Conservation (phyloP, 176 grass and related monocot species). For the Aegilops sharonensis region DNA sequence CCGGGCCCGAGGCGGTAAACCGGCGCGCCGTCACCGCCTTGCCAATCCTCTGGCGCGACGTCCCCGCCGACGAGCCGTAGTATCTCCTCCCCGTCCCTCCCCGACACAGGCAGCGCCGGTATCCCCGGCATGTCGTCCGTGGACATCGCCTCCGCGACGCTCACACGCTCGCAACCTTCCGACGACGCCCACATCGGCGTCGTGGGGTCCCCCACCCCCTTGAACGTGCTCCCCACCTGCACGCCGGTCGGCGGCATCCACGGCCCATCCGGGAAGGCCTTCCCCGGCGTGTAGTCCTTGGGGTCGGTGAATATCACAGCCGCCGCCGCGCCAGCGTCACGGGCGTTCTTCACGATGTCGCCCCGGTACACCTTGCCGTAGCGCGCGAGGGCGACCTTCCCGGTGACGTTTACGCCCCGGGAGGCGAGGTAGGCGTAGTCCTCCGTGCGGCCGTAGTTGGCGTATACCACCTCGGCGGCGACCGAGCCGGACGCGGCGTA, state of each 20-base stretch:
- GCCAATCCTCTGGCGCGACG: slow-evolving; percentile 75
- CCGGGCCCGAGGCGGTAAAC: slow-evolving; percentile 72
- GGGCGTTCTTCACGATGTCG: slow-evolving; percentile 73
- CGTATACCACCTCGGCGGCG: slow-evolving; percentile 62
- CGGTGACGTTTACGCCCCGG: slow-evolving; percentile 71
- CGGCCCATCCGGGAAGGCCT: slow-evolving; percentile 62
- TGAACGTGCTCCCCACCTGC: slow-evolving; percentile 70
- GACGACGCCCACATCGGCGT: slow-evolving; percentile 75
- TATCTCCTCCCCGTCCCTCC: slow-evolving; percentile 66
- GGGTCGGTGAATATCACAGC: slow-evolving; percentile 72
- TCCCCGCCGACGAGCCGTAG: slow-evolving; percentile 51
- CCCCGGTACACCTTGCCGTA: slow-evolving; percentile 83
- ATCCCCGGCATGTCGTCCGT: slow-evolving; percentile 62
- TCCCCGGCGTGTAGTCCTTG: slow-evolving; percentile 64
- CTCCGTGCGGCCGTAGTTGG: slow-evolving; percentile 79
- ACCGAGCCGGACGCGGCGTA: slow-evolving; percentile 70
- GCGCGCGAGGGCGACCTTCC: slow-evolving; percentile 58
- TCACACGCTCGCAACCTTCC: slow-evolving; percentile 68
- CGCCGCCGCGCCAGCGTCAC: slow-evolving; percentile 58
- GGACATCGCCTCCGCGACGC: slow-evolving; percentile 45
- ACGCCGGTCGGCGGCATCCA: slow-evolving; percentile 81
- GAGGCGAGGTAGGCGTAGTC: slow-evolving; percentile 61
- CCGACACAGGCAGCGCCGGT: slow-evolving; percentile 79
- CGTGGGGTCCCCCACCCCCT: slow-evolving; percentile 63
- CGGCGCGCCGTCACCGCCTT: slow-evolving; percentile 45